A percentile compares a stretch with the other conserved stretches of the same genome.
Evolutionary conservation across 192 early-diverging fungal genomes (phyloP).

Genomic region (Coemansia sp.): DNA sequence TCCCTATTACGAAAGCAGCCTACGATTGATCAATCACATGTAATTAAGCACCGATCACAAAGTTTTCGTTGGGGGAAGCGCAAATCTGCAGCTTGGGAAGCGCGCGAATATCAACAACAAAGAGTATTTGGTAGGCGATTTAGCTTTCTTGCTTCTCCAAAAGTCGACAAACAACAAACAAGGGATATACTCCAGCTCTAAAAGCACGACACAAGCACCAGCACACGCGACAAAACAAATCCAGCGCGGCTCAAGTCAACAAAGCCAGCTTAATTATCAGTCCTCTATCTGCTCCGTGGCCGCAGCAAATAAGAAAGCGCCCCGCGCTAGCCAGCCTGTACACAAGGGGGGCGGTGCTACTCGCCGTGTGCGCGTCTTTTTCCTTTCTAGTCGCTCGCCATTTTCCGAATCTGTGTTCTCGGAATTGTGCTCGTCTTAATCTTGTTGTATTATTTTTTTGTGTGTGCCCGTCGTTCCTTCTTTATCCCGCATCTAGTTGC

Average conservation of each 20-base stretch:
- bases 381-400: background rate
- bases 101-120: background rate
- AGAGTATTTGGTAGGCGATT: background rate
- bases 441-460: constrained; percentile 6
- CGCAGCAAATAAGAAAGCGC: constrained; percentile 9
- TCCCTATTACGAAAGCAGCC: background rate
- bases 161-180: constrained; percentile 19
- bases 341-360: background rate
- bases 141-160: constrained; percentile 14
- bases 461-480: background rate
- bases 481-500: background rate
- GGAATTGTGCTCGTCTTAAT: constrained; percentile 6
- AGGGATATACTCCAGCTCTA: constrained; percentile 2
- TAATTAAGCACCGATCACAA: background rate
- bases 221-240: background rate
- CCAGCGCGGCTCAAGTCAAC: background rate
- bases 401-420: constrained; percentile 5
- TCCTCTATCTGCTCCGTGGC: background rate
- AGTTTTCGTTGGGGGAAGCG: constrained; percentile 17
- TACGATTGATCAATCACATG: background rate
- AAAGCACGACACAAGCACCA: background rate
- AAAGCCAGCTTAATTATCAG: constrained; percentile 4
- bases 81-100: background rate
- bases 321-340: background rate
- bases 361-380: background rate